Base-by-base conservation (phyloP, 768 basidiomycete species). In the Calvatia gigantea region DNA sequence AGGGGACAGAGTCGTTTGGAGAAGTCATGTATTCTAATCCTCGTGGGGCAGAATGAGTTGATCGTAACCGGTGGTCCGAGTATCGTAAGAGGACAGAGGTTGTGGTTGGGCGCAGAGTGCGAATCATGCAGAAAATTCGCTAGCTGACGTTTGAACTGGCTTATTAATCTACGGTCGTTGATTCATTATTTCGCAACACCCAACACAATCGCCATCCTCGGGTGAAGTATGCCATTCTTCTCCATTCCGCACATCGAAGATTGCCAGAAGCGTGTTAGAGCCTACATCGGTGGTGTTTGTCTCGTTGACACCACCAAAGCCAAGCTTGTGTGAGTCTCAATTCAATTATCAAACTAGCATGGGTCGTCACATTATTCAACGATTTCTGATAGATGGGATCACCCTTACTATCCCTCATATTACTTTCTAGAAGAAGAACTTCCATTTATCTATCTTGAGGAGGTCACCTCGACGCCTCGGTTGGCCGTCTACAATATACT, bases 251-350 rank as follows among this genome's bases (percentile, higher is more conserved):
- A 77, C 61, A 67, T 82, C 29, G 83, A 86, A 63, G 64, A 74
- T 41, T 71, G 72, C 5, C 64, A 62, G 14, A 84, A 75, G 62
- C 78, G 83, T 11, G 70, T 86, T 15, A 74, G 84, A 56, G 83
- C 78, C 7, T 65, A 84, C 33, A 81, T 81, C 44, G 72, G 65
- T 4, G 81, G 81, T 1, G 65, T 74, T 46, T 78, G 76, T 50
- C 63, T 87, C 39, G 72, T 85, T 42, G 84, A 86, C 61, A 82
- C 81, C 0, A 69, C 55, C n/a, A 70, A 78, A 8, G 75, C 84
- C 15, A 85, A 81, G 61, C 72, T 84, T 19, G 83, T 85, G 85
- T 86, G 64, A 60, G 83, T 68, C 35, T 12, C 4, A 14, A 19
- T 19, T 21, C 8, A 38, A 15, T 28, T 37, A n/a, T n/a, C n/a